Conservation (phyloP, 164 flowering plant species). For the Cinnamomum micranthum region DNA sequence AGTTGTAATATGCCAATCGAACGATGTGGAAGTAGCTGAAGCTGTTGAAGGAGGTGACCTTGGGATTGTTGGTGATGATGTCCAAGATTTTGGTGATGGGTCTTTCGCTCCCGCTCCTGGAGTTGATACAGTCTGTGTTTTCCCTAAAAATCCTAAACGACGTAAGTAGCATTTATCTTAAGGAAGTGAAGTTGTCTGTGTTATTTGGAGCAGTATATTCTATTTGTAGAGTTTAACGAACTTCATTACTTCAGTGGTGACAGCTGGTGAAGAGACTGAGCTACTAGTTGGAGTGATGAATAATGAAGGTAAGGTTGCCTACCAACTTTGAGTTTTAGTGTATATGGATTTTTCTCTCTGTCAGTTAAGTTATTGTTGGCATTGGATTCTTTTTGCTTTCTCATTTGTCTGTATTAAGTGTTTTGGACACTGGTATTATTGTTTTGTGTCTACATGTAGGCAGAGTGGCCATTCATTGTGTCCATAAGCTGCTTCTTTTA, state of each 20-base stretch:
- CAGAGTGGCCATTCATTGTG: too few relatives aligned
- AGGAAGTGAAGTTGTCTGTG: neutral
- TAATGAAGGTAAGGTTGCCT: conserved; percentile 60
- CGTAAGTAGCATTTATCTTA: conserved; percentile 32
- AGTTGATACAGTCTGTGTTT: conserved; percentile 76
- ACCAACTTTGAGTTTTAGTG: neutral
- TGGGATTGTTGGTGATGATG: conserved; percentile 75
- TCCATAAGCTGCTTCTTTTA: too few relatives aligned
- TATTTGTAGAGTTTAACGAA: neutral
- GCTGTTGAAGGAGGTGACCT: conserved; percentile 55
- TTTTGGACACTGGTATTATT: too few relatives aligned
- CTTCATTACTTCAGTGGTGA: conserved; percentile 49
- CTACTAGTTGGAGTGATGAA: conserved; percentile 70
- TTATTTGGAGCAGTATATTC: neutral
- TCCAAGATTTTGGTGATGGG: conserved; percentile 51
- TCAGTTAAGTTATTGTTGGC: neutral
- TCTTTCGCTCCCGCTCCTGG: conserved; percentile 71
- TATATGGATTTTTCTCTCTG: too few relatives aligned
- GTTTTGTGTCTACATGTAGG: too few relatives aligned
- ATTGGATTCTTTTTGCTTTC: neutral
- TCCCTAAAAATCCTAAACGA: conserved; percentile 69
- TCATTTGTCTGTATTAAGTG: neutral
- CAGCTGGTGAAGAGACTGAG: conserved; percentile 86
- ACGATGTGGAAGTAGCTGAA: conserved; percentile 47
- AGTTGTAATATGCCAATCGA: conserved; percentile 77